phyloP scores from a whole-genome alignment of 83 land plant species.

The Larix sibirica region DNA sequence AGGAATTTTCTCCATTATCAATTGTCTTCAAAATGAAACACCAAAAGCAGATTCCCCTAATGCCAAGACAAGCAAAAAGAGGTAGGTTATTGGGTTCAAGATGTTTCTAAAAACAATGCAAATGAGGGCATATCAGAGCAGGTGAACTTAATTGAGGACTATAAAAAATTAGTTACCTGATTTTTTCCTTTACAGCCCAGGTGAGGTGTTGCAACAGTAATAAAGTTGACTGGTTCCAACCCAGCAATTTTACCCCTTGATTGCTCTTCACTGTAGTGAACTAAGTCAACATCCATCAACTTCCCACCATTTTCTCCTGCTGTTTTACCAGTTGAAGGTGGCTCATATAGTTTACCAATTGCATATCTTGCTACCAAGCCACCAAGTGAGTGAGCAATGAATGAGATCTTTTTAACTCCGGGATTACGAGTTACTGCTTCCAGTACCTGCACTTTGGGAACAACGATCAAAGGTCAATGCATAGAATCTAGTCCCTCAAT shows the following conservation, averaged over 20 bases:
- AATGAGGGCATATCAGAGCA: background rate
- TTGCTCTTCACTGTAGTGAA: slow-evolving; percentile 11
- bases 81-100: background rate
- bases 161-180: slow-evolving; percentile 52
- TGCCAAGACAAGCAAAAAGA: background rate
- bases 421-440: slow-evolving; percentile 61
- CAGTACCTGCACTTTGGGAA: slow-evolving; percentile 47
- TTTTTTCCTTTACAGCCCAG: slow-evolving; percentile 88
- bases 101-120: background rate
- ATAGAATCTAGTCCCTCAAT: background rate
- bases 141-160: background rate
- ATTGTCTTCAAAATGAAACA: background rate
- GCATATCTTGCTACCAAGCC: slow-evolving; percentile 93
- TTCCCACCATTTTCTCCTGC: background rate
- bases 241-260: slow-evolving; percentile 73
- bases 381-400: slow-evolving; percentile 90
- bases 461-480: background rate
- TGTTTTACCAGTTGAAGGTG: slow-evolving; percentile 26
- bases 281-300: background rate
- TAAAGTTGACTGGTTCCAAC: slow-evolving; percentile 84
- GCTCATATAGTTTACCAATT: slow-evolving; percentile 74
- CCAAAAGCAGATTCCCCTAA: background rate
- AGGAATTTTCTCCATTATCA: background rate
- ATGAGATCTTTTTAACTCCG: slow-evolving; percentile 69
- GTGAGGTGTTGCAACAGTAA: slow-evolving; percentile 96